Conservation (phyloP, 805 yeast genomes). For the Lipomyces sp. region DNA sequence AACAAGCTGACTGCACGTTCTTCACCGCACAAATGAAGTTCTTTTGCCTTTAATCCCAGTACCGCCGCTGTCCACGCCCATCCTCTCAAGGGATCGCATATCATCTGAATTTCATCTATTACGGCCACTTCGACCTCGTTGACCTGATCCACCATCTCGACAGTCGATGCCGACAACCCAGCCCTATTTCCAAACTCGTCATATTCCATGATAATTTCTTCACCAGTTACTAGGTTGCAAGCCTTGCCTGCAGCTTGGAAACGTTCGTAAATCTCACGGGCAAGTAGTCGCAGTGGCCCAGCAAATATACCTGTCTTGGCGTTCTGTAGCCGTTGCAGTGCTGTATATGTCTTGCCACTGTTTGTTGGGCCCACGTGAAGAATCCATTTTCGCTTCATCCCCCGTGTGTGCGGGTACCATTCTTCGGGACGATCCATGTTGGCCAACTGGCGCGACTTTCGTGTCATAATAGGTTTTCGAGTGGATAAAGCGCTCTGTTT, state of each 20-base stretch:
- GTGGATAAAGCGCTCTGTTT: neutral
- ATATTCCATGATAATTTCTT: conserved; percentile 75
- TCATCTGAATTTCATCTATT: conserved; percentile 96
- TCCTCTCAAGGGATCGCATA: conserved; percentile 78
- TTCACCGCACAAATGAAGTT: conserved; percentile 93
- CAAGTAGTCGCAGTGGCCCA: conserved; percentile 88
- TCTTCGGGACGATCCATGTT: conserved; percentile 66
- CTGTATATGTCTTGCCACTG: conserved; percentile 89
- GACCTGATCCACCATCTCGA: conserved; percentile 84
- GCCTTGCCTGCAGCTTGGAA: conserved; percentile 67
- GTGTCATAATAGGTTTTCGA: conserved; percentile 1
- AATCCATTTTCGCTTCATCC: conserved; percentile 74
- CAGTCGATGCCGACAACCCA: conserved; percentile 80
- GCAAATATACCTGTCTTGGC: conserved; percentile 86
- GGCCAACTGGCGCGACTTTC: conserved; percentile 7
- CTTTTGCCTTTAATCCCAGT: conserved; percentile 82
- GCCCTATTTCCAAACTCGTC: conserved; percentile 75
- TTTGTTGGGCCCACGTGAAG: conserved; percentile 98
- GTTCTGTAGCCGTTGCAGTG: conserved; percentile 67
- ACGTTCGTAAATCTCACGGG: conserved; percentile 87
- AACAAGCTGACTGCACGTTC: conserved; percentile 77
- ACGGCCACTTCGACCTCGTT: conserved; percentile 82
- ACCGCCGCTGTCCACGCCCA: conserved; percentile 94
- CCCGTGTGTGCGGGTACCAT: conserved; percentile 87
- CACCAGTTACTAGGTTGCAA: conserved; percentile 94